Base-by-base conservation (phyloP, 257 asterid species). In the Primulina tabacum region DNA sequence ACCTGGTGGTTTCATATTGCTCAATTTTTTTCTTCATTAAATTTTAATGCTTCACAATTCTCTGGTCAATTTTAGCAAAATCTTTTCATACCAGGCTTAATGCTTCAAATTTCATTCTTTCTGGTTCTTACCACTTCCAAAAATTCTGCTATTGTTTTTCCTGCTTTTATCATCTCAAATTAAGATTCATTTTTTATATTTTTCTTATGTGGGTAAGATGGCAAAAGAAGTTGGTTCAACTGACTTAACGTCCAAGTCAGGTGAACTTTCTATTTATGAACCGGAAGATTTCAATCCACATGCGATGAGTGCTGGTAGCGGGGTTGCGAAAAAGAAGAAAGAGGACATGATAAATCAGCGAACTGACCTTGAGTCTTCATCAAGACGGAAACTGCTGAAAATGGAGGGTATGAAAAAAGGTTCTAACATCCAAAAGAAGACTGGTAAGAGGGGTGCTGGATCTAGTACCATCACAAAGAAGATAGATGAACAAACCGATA, bases 241-340 rank as follows among this genome's bases (percentile, higher is more conserved):
- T 62, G 76, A 65, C 3, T 38, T 56, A 65, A 43, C 32, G 28
- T 60, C 60, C 71, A 75, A 57, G 57, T 70, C 64, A 38, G 71
- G 69, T 43, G 64, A 29, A 33, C 67, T 43, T 67, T 68, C 78
- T 11, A 62, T 67, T 61, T 37, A 56, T 14, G 70, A 30, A 43
- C 65, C 55, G 32, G 71, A 75, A 40, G 68, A 70, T 68, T 62
- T 55, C 50, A 56, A 47, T 47, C 69, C 64, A 32, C 63, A 18
- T 74, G 61, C 65, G 43, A 82, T 20, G 60, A 72, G 67, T 60
- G 70, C 24, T 59, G 53, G 43, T 68, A 71, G 59, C 55, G 60
- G 69, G 37, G 70, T 64, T 53, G 33, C 69, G 47, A 57, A 75
- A 40, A 79, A 79, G 85, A 81, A 73, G 76, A 74, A 77, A 69